Evolutionary conservation across 139 green algal genomes (phyloP).

Genomic region (Eudorina sp.): DNA sequence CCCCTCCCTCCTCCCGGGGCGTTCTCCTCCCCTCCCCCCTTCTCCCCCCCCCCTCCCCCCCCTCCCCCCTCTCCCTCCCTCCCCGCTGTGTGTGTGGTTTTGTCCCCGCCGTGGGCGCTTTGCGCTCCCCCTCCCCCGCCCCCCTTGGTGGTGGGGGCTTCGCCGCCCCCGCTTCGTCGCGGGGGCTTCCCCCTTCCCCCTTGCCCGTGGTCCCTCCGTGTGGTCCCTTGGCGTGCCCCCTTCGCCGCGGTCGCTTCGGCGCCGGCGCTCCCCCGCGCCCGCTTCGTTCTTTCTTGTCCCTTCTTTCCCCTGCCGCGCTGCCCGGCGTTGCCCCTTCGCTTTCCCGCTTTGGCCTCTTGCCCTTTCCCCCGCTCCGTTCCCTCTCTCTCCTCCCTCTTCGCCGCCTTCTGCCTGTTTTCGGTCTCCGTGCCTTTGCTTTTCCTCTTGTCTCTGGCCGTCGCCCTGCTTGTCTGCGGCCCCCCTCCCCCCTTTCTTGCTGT

Average conservation of each 20-base stretch:
- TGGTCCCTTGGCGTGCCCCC: too few species aligned
- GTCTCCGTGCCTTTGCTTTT: not conserved
- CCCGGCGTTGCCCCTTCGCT: not conserved
- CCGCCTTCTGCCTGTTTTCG: not conserved
- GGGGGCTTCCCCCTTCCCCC: too few species aligned
- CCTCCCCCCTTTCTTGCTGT: not conserved
- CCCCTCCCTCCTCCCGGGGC: not conserved
- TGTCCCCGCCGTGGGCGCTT: too few species aligned
- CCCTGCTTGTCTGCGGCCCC: not conserved
- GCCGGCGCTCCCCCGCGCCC: too few species aligned
- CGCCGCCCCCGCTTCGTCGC: too few species aligned
- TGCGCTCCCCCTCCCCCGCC: too few species aligned
- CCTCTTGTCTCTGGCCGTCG: not conserved
- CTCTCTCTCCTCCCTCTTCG: not conserved
- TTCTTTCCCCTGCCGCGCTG: not conserved
- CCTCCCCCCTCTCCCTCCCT: not conserved
- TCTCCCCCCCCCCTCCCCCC: not conserved
- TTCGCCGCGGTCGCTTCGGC: too few species aligned
- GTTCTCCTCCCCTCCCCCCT: not conserved
- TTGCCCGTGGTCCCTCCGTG: too few species aligned
- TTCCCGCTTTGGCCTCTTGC: not conserved
- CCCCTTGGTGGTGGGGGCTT: too few species aligned
- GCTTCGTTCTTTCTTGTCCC: not conserved
- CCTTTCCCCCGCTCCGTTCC: not conserved
- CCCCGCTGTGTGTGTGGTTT: too few species aligned